Evolutionary conservation across 2,329 filamentous ascomycete genomes (phyloP).

Genomic region (Colletotrichum phormii): DNA sequence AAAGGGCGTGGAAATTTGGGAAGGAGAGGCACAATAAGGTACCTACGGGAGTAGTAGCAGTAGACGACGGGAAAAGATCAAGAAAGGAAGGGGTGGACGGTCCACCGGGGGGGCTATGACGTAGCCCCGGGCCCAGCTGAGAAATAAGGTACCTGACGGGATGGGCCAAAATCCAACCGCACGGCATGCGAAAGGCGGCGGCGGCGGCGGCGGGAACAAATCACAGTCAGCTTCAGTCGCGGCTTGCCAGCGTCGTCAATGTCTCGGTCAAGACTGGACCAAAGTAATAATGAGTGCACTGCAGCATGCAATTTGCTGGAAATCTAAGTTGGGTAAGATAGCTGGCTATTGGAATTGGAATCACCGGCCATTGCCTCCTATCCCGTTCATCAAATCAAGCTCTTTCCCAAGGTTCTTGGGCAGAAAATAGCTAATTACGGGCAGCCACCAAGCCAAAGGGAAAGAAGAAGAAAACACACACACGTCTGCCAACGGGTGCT

Average conservation of each 20-base stretch:
- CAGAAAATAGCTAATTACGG: not conserved
- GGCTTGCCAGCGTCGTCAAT: not conserved
- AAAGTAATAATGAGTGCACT: too few relatives aligned
- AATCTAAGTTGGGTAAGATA: not conserved
- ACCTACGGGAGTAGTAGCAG: too few relatives aligned
- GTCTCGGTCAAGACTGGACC: conserved; percentile 8
- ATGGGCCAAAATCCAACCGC: not conserved
- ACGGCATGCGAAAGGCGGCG: not conserved
- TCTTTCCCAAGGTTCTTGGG: not conserved
- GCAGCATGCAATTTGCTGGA: not conserved
- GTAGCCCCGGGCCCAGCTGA: conserved; percentile 17
- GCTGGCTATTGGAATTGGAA: not conserved
- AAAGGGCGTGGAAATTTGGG: not conserved
- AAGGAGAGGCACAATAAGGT: conserved; percentile 2
- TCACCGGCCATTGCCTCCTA: not conserved
- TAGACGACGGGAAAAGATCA: conserved; percentile 9
- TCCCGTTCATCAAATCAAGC: conserved; percentile 1
- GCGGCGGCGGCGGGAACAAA: not conserved
- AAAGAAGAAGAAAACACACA: not conserved
- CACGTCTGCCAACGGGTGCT: conserved; percentile 21
- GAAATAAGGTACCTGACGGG: conserved; percentile 11
- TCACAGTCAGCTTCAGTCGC: not conserved
- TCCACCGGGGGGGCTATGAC: conserved; percentile 30
- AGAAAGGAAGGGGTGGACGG: conserved; percentile 29
- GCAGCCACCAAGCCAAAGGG: not conserved